Evolutionary conservation across 768 basidiomycete species (phyloP), one percentile per base, ranked within the genome.

Genomic region (Termitomyces titanicus): DNA sequence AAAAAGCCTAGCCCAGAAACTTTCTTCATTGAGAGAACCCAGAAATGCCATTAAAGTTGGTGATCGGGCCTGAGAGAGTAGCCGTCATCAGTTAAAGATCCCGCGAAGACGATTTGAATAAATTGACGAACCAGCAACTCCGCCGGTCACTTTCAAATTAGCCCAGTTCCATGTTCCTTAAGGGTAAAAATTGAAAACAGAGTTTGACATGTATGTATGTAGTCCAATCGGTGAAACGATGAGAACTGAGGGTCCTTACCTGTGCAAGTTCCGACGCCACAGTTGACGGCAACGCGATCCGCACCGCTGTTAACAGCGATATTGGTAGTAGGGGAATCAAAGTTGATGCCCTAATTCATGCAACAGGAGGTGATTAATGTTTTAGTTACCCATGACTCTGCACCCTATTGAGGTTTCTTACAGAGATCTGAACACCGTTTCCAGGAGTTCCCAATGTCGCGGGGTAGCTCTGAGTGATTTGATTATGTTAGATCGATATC

Each of bases 391-490:
- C 37, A 13, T 15, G 5, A 9, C 6, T 20, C 17, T 17, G 20
- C 18, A 17, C 18, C 29, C 1, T 10, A 25, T 49, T 9, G 4
- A 31, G 13, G 22, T 18, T 12, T 64, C 78, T 58, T 58, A 85
- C 83, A n/a, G 78, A 84, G 59, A 86, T 68, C n/a, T 58, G 66
- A 12, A 83, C 80, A 3, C 84, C 84, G 15, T 65, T 80, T 29
- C 84, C 84, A 3, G 86, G 81, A 0, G 71, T 79, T 17, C 79
- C 79, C 15, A 82, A 61, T 11, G 74, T 72, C 22, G 66, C 58
- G 5, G 85, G 83, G 63, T 87, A 86, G 62, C 82, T 85, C 76
- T 84, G 63, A 22, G 34, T n/a, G 49, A 51, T n/a, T n/a, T n/a
- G n/a, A n/a, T n/a, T 27, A 27, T 53, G 44, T 27, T 38, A 24